Conservation (phyloP, 768 basidiomycete species). For the Megacollybia marginata region DNA sequence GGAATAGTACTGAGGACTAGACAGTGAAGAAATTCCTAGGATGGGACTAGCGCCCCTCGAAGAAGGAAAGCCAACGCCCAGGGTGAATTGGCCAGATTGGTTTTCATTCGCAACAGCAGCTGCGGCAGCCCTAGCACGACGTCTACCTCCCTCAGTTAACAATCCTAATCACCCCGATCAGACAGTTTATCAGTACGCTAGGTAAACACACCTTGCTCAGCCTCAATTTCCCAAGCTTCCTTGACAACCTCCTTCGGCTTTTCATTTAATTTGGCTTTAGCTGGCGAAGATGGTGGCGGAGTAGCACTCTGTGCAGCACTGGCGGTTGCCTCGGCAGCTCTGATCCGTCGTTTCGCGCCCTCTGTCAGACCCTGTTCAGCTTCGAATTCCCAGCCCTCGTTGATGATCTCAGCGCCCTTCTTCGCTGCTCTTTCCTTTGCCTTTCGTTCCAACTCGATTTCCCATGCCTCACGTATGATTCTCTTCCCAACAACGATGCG, state of each 20-base stretch:
- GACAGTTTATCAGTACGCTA: not conserved
- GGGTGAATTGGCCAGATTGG: conserved; percentile 4
- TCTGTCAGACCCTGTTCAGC: conserved; percentile 35
- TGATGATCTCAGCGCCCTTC: conserved; percentile 16
- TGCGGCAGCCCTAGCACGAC: conserved; percentile 47
- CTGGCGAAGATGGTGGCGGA: not conserved
- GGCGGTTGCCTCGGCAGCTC: conserved; percentile 8
- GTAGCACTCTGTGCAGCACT: not conserved
- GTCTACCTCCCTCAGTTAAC: conserved; percentile 64
- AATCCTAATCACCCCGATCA: conserved; percentile 40
- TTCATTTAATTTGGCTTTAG: not conserved
- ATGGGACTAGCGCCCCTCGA: not conserved
- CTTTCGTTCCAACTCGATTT: conserved; percentile 62
- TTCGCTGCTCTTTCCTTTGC: conserved; percentile 31
- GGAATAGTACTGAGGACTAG: conserved; percentile 54
- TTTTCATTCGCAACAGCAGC: conserved; percentile 14
- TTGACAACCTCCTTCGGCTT: conserved; percentile 19
- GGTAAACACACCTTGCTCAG: conserved; percentile 34
- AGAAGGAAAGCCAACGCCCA: conserved; percentile 17
- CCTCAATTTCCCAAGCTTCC: conserved; percentile 47
- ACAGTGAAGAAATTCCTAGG: conserved; percentile 26
- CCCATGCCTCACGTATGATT: conserved; percentile 71
- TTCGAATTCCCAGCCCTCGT: not conserved
- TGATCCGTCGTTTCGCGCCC: conserved; percentile 33
- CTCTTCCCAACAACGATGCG: conserved; percentile 64